These are phyloP conservation scores for Apiospora saccharicola DNA, from an alignment of 2,329 filamentous ascomycete genomes.

Conservation along the genomic window DNA sequence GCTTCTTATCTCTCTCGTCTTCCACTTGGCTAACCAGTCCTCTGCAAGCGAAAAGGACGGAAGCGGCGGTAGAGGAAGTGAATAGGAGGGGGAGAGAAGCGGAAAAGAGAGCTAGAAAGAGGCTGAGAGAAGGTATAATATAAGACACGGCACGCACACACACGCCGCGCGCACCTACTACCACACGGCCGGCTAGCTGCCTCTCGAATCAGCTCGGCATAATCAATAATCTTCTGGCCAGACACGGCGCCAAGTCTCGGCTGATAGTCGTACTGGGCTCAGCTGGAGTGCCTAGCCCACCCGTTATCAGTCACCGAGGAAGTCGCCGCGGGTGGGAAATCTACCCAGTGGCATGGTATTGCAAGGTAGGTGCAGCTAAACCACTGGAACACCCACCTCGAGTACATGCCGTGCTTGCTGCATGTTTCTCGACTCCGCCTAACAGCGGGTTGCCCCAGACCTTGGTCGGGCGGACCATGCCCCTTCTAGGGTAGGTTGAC, in stretches of 20 bases:
- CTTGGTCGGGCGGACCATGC: neutral
- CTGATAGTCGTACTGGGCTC: constrained; percentile 13
- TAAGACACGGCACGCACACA: constrained; percentile 7
- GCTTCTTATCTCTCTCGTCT: neutral
- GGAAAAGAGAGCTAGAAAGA: neutral
- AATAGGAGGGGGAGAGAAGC: neutral
- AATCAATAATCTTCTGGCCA: constrained; percentile 14
- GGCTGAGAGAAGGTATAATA: constrained; percentile 17
- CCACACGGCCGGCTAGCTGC: neutral
- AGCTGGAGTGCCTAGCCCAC: constrained; percentile 13
- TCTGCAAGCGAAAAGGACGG: constrained; percentile 4
- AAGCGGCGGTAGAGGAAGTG: neutral
- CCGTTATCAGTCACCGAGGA: constrained; percentile 16
- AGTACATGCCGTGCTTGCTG: neutral
- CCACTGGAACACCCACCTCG: too few relatives aligned
- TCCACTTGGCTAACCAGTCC: constrained; percentile 14
- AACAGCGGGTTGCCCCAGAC: neutral
- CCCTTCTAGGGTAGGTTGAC: constrained; percentile 18
- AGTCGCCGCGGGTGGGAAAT: neutral
- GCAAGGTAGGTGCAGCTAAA: neutral
- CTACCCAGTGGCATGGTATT: neutral
- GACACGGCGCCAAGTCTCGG: constrained; percentile 7
- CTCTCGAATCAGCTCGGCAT: constrained; percentile 10
- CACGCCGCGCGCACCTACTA: too few relatives aligned
- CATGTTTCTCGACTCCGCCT: neutral